Evolutionary conservation across 176 grass and related monocot genomes (phyloP).

Genomic region (Bonia amplexicaulis): DNA sequence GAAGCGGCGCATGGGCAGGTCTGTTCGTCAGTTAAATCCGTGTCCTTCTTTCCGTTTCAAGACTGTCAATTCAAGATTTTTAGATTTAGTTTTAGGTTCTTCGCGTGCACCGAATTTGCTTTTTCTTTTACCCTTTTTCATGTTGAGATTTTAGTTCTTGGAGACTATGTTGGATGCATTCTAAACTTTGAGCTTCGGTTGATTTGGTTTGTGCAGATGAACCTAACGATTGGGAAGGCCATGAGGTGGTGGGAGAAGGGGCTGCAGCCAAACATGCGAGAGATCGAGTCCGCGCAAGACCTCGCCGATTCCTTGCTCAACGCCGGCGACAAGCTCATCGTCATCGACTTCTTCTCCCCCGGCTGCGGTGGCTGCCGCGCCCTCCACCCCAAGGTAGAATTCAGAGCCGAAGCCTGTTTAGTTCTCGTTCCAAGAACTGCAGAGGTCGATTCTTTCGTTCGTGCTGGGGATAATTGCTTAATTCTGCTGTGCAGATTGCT

Average conservation of each 20-base stretch:
- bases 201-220: conserved; percentile 38
- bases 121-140: neutral
- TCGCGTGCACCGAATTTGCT: neutral
- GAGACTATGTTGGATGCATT: neutral
- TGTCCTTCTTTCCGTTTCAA: neutral
- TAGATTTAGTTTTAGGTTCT: neutral
- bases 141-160: neutral
- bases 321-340: conserved; percentile 57
- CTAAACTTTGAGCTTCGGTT: conserved; percentile 18
- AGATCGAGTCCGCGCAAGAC: conserved; percentile 54
- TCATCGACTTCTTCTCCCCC: conserved; percentile 73
- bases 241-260: conserved; percentile 62
- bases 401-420: neutral
- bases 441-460: neutral
- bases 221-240: conserved; percentile 47
- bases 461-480: neutral
- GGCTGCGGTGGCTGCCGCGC: conserved; percentile 69
- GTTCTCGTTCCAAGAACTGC: neutral
- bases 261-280: conserved; percentile 51
- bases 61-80: neutral
- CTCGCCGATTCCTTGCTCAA: conserved; percentile 47
- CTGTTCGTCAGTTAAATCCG: neutral
- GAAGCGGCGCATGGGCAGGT: conserved; percentile 46
- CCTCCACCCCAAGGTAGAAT: conserved; percentile 77
- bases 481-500: conserved; percentile 50